These are phyloP conservation scores for Baudoinia panamericana DNA, from an alignment of 495 filamentous ascomycete genomes.

Conservation along the genomic window DNA sequence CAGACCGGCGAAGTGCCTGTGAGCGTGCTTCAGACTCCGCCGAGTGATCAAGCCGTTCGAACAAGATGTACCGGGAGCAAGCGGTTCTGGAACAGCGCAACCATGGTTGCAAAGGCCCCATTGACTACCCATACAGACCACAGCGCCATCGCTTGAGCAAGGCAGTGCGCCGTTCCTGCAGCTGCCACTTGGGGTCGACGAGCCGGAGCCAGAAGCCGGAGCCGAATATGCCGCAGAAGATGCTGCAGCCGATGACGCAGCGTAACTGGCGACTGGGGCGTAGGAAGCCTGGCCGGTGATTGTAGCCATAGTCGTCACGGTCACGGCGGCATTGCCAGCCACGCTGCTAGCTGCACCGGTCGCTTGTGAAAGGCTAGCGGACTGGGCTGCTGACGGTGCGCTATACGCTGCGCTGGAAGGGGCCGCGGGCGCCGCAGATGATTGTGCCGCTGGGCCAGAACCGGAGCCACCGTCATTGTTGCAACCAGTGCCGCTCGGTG, in stretches of 20 bases:
- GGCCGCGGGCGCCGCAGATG: not conserved
- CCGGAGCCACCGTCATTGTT: slow-evolving; percentile 23
- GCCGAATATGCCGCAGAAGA: not conserved
- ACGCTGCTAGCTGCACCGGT: slow-evolving; percentile 1
- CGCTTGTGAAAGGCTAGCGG: slow-evolving; percentile 7
- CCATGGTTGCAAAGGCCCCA: slow-evolving; percentile 28
- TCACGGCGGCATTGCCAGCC: not conserved
- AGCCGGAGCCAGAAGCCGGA: slow-evolving; percentile 1
- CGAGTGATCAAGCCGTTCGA: slow-evolving; percentile 20
- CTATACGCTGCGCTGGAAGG: too few species aligned
- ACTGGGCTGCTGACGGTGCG: not conserved
- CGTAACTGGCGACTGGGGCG: not conserved
- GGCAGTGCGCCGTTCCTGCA: slow-evolving; percentile 13
- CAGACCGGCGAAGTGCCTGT: slow-evolving; percentile 5
- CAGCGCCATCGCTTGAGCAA: slow-evolving; percentile 25
- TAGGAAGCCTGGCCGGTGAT: not conserved
- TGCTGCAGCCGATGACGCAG: not conserved
- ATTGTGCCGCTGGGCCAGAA: slow-evolving; percentile 11
- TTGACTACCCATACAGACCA: slow-evolving; percentile 27
- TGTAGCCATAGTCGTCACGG: slow-evolving; percentile 8
- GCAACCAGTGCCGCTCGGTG: too few species aligned
- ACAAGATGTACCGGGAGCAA: slow-evolving; percentile 27
- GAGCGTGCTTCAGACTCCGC: slow-evolving; percentile 5
- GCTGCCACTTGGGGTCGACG: slow-evolving; percentile 8
- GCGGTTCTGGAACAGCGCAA: slow-evolving; percentile 22